Conservation (phyloP, 495 filamentous ascomycete species). For the Penicillium dipodomyicola region DNA sequence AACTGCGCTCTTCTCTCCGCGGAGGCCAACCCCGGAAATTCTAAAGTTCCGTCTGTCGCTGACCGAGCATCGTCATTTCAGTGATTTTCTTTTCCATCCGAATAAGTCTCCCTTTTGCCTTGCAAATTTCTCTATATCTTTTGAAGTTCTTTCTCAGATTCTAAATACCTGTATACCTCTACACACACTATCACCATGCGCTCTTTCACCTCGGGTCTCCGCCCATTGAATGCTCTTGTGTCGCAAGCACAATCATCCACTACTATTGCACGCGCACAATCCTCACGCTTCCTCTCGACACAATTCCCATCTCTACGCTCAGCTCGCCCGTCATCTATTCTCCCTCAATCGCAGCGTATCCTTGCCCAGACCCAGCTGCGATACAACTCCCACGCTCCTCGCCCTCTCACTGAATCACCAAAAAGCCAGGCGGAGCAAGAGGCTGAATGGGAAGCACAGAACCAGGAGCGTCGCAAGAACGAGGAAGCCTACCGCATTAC, state of each 20-base stretch:
- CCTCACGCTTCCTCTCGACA: slow-evolving; percentile 20
- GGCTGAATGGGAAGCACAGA: slow-evolving; percentile 33
- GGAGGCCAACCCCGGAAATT: slow-evolving; percentile 20
- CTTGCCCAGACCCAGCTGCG: slow-evolving; percentile 18
- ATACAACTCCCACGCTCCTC: slow-evolving; percentile 32
- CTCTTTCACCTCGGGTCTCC: slow-evolving; percentile 20
- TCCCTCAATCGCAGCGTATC: slow-evolving; percentile 4
- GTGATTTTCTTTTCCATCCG: neutral
- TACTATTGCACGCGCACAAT: slow-evolving; percentile 9
- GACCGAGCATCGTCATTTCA: slow-evolving; percentile 10
- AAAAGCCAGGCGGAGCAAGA: slow-evolving; percentile 23
- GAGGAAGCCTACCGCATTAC: slow-evolving; percentile 77
- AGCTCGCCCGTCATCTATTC: slow-evolving; percentile 3
- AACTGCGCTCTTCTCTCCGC: slow-evolving; percentile 25
- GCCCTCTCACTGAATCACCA: slow-evolving; percentile 32
- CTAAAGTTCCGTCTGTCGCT: slow-evolving; percentile 10
- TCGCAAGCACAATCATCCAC: slow-evolving; percentile 10
- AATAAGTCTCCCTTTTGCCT: neutral
- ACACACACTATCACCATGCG: slow-evolving; percentile 16
- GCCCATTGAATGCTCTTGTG: slow-evolving; percentile 19
- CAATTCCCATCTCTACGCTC: slow-evolving; percentile 8
- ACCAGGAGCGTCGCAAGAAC: slow-evolving; percentile 37
- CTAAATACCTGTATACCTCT: neutral
- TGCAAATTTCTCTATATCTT: neutral
- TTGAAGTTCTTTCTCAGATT: neutral